These are phyloP conservation scores for Albatrellus ellisii DNA, from an alignment of 768 basidiomycete genomes.

Conservation along the genomic window DNA sequence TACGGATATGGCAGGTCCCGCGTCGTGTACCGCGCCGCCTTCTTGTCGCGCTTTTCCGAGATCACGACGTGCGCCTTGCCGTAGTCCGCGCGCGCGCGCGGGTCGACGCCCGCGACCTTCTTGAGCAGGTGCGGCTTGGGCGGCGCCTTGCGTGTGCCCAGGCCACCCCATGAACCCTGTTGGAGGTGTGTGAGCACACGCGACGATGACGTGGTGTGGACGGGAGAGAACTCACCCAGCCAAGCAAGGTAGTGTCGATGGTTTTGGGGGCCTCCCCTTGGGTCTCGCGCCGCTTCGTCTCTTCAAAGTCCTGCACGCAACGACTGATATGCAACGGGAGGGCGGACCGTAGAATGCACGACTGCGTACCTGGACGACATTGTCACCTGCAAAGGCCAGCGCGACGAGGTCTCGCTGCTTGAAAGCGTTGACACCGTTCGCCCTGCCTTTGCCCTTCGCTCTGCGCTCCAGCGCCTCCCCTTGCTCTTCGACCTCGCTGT, in stretches of 20 bases:
- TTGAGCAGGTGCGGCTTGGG: constrained; percentile 68
- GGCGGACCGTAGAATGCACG: not conserved
- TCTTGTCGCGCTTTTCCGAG: constrained; percentile 91
- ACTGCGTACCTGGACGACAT: constrained; percentile 69
- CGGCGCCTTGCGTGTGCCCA: constrained; percentile 45
- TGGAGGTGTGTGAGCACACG: not conserved
- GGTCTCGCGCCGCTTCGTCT: constrained; percentile 70
- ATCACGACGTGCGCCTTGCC: constrained; percentile 85
- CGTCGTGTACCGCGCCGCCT: constrained; percentile 78
- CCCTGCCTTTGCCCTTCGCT: constrained; percentile 30
- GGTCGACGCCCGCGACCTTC: constrained; percentile 70
- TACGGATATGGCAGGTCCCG: constrained; percentile 93
- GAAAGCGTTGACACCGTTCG: constrained; percentile 47
- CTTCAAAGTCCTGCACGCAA: constrained; percentile 61
- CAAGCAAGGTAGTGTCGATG: constrained; percentile 83
- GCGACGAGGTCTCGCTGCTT: constrained; percentile 89
- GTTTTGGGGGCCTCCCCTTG: constrained; percentile 79
- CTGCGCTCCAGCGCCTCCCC: constrained; percentile 37
- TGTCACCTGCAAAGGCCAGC: constrained; percentile 92
- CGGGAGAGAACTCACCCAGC: constrained; percentile 59
- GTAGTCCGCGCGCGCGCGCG: constrained; percentile 70
- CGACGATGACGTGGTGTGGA: not conserved
- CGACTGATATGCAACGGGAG: constrained; percentile 6
- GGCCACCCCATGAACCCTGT: constrained; percentile 88
- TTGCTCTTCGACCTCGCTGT: constrained; percentile 63